Conservation (phyloP, 2,329 filamentous ascomycete species). For the Trichoderma lentiforme region DNA sequence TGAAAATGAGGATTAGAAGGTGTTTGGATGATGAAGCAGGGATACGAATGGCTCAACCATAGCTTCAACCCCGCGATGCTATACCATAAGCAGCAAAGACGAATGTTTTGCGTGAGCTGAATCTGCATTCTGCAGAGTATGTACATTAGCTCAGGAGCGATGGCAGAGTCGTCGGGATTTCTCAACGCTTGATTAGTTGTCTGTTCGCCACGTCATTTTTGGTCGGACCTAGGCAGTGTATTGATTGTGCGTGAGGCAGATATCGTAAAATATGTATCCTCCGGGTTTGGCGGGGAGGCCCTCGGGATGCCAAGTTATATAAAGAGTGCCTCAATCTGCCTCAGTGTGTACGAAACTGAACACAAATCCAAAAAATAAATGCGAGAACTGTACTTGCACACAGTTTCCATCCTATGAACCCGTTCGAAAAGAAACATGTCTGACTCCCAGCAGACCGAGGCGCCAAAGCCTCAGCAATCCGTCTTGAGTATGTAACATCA, state of each 20-base stretch:
- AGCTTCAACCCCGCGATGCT: not conserved
- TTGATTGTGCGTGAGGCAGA: accelerated
- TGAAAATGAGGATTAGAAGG: not conserved
- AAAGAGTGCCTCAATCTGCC: not conserved
- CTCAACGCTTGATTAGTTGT: not conserved
- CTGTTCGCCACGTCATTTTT: not conserved
- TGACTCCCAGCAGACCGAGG: not conserved
- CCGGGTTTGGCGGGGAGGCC: too few species aligned
- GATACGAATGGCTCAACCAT: not conserved
- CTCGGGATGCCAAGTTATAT: not conserved
- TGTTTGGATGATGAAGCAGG: not conserved
- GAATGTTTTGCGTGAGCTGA: not conserved
- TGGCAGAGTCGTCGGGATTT: not conserved
- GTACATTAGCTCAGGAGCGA: not conserved
- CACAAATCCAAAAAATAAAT: not conserved
- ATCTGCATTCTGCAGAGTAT: not conserved
- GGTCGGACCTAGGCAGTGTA: not conserved
- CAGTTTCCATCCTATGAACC: not conserved
- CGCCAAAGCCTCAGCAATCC: not conserved
- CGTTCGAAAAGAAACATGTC: not conserved
- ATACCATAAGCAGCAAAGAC: not conserved
- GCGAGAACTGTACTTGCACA: not conserved
- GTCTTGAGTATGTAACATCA: not conserved
- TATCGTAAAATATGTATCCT: not conserved
- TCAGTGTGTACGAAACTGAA: not conserved